Evolutionary conservation across 345 rosid genomes (phyloP).

Genomic region (Kernera saxatilis): DNA sequence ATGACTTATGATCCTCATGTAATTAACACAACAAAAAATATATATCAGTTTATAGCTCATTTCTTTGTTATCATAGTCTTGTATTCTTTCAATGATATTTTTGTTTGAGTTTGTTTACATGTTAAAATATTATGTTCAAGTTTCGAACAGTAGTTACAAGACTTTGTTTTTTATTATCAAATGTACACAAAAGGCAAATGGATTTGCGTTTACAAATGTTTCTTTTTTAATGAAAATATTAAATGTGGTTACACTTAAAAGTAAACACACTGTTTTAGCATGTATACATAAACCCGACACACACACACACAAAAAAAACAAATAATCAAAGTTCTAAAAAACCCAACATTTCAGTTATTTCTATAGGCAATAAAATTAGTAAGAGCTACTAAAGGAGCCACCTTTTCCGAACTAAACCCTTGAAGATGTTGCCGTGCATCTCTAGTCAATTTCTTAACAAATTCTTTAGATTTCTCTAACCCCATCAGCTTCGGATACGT

Average conservation of each 20-base stretch:
- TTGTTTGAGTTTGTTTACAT: background rate
- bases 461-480: conserved; percentile 59
- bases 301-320: background rate
- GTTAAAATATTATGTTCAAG: background rate
- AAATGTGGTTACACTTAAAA: conserved; percentile 9
- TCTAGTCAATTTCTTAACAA: conserved; percentile 52
- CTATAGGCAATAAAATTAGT: conserved; percentile 75
- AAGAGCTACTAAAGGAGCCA: conserved; percentile 77
- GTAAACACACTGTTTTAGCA: conserved; percentile 16
- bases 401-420: conserved; percentile 59
- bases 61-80: background rate
- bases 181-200: background rate
- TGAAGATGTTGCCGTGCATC: conserved; percentile 62
- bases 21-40: too few relatives aligned
- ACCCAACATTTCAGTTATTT: conserved; percentile 42
- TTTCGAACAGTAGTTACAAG: background rate
- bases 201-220: background rate
- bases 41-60: background rate
- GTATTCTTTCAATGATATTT: background rate
- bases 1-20: too few relatives aligned
- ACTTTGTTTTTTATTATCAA: background rate
- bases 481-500: conserved; percentile 82
- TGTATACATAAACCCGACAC: conserved; percentile 21
- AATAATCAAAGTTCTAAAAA: conserved; percentile 2
- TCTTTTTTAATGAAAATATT: background rate